Conservation (phyloP, 805 yeast species). For the Candida glaebosa region DNA sequence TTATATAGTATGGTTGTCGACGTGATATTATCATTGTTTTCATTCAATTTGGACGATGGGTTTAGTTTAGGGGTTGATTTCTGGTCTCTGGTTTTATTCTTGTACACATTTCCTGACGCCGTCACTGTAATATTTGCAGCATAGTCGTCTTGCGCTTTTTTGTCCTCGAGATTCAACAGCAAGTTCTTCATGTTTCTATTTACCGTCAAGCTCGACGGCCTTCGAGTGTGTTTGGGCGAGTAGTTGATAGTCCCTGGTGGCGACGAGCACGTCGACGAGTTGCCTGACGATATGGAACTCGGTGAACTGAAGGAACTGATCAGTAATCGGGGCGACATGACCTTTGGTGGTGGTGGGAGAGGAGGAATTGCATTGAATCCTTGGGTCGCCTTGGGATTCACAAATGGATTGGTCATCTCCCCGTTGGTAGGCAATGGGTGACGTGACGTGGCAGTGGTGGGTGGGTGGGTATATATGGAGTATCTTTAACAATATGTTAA, state of each 20-base stretch:
- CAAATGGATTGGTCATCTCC: too few species aligned
- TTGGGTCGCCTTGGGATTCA: too few species aligned
- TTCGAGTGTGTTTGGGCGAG: conserved; percentile 36
- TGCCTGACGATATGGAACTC: background rate
- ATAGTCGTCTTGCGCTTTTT: background rate
- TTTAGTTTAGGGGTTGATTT: too few species aligned
- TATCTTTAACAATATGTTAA: too few species aligned
- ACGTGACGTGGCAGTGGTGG: background rate
- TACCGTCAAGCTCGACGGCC: conserved; percentile 22
- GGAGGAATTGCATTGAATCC: too few species aligned
- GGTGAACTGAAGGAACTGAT: background rate
- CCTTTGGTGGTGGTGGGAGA: background rate
- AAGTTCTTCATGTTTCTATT: conserved; percentile 38
- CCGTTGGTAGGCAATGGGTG: too few species aligned
- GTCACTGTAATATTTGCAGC: too few species aligned
- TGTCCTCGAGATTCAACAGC: conserved; percentile 23
- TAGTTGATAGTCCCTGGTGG: conserved; percentile 26
- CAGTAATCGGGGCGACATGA: background rate
- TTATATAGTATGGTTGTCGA: too few species aligned
- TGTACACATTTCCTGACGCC: too few species aligned
- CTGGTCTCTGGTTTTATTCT: too few species aligned
- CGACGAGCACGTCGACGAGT: conserved; percentile 4
- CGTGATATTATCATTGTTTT: too few species aligned
- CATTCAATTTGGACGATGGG: too few species aligned
- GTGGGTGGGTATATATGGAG: background rate